These are phyloP conservation scores for Athelia sp. DNA, from an alignment of 1,284 basidiomycete genomes.

Conservation along the genomic window DNA sequence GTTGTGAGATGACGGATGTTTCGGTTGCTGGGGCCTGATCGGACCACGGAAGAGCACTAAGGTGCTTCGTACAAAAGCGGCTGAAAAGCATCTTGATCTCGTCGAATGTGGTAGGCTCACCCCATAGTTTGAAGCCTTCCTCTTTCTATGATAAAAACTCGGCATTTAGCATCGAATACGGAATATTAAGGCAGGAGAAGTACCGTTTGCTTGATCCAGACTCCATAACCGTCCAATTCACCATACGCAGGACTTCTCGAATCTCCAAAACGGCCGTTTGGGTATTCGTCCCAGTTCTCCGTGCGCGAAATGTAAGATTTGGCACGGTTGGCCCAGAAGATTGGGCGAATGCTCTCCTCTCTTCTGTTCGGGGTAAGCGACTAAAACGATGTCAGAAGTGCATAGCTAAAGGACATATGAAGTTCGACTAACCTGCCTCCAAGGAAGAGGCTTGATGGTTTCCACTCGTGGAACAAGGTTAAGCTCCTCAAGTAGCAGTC, in stretches of 20 bases:
- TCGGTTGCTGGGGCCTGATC: constrained; percentile 84
- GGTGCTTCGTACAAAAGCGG: constrained; percentile 69
- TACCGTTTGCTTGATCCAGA: constrained; percentile 80
- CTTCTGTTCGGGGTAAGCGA: constrained; percentile 87
- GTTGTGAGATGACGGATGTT: constrained; percentile 77
- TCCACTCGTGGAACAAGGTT: constrained; percentile 82
- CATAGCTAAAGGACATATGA: constrained; percentile 1
- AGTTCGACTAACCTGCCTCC: constrained; percentile 75
- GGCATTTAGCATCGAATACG: neutral
- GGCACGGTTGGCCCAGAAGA: constrained; percentile 93
- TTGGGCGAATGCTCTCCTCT: constrained; percentile 86
- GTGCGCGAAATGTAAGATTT: constrained; percentile 91
- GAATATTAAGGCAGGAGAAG: constrained; percentile 22
- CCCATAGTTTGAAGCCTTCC: constrained; percentile 87
- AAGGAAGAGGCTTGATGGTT: constrained; percentile 85
- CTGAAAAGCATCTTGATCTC: constrained; percentile 78
- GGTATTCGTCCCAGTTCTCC: constrained; percentile 98
- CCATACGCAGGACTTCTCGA: constrained; percentile 96
- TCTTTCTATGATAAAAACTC: constrained; percentile 51
- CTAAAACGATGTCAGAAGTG: constrained; percentile 28
- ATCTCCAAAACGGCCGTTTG: constrained; percentile 98
- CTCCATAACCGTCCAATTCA: constrained; percentile 93
- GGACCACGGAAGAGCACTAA: constrained; percentile 92
- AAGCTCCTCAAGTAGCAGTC: constrained; percentile 87
- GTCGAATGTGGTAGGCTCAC: constrained; percentile 61